Conservation (phyloP, 306 rosid genomes). For the Astragalus glycyphyllos region DNA sequence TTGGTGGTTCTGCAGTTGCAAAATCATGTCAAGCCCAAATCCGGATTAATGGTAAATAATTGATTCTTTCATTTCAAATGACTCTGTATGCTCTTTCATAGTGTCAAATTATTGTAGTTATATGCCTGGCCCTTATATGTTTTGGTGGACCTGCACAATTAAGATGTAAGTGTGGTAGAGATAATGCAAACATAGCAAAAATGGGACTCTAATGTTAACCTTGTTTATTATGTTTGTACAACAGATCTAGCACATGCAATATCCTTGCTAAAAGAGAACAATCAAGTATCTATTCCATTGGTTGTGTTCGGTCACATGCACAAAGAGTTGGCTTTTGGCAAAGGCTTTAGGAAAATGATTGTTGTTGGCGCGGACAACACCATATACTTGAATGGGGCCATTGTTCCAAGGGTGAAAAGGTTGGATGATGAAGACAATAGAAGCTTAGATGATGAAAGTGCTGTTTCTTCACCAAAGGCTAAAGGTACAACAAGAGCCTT, state of each 20-base stretch:
- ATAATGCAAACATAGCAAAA: constrained; percentile 34
- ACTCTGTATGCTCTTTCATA: background rate
- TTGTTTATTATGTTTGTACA: constrained; percentile 29
- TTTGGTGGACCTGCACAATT: constrained; percentile 33
- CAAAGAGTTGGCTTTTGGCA: constrained; percentile 71
- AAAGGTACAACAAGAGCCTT: constrained; percentile 71
- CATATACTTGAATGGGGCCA: constrained; percentile 82
- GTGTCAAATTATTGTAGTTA: constrained; percentile 11
- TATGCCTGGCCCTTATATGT: constrained; percentile 31
- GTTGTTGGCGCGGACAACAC: constrained; percentile 63
- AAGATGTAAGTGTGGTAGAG: constrained; percentile 32
- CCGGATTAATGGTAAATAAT: too few species aligned
- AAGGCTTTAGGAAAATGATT: constrained; percentile 82
- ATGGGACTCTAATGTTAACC: constrained; percentile 32
- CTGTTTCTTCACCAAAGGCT: constrained; percentile 41
- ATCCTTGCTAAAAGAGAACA: constrained; percentile 62
- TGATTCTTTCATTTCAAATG: constrained; percentile 27
- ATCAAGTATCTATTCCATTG: constrained; percentile 54
- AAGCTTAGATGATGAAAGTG: constrained; percentile 42
- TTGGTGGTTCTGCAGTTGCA: constrained; percentile 33
- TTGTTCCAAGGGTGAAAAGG: constrained; percentile 76
- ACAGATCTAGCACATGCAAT: constrained; percentile 71
- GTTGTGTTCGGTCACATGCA: constrained; percentile 96
- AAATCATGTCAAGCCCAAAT: constrained; percentile 7
- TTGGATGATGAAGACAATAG: constrained; percentile 44